A percentile compares a stretch with the other conserved stretches of the same genome.
phyloP scores from a whole-genome alignment of 2,329 filamentous ascomycete species.

The Cladophialophora yegresii region DNA sequence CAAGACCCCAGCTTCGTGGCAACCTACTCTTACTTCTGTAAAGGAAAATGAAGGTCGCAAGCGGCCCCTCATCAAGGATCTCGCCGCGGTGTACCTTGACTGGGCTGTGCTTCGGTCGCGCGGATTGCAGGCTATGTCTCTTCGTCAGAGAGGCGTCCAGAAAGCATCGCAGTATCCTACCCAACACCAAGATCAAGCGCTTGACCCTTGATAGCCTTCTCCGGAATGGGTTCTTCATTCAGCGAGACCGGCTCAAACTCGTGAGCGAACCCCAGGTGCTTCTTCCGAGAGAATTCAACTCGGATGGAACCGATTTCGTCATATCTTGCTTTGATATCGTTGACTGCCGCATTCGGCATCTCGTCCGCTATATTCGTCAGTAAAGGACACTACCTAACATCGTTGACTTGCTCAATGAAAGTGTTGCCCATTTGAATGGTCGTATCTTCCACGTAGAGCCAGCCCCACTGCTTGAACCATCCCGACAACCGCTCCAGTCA shows the following conservation, averaged over 20 bases:
- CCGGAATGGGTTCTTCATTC: neutral
- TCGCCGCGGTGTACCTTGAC: neutral
- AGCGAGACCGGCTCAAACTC: neutral
- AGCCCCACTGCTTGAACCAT: neutral
- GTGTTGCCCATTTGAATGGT: neutral
- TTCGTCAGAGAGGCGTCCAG: neutral
- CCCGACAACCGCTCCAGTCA: neutral
- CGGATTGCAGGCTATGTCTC: neutral
- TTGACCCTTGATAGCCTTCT: neutral
- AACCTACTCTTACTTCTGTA: neutral
- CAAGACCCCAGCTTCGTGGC: neutral
- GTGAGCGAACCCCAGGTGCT: neutral
- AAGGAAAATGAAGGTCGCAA: neutral
- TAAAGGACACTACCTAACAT: neutral
- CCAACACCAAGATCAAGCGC: neutral
- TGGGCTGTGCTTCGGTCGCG: neutral
- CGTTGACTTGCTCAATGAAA: neutral
- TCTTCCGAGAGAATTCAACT: conserved; percentile 12
- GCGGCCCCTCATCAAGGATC: neutral
- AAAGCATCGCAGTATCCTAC: neutral
- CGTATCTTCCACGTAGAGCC: neutral
- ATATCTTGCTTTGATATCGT: conserved; percentile 9
- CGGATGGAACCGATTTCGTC: conserved; percentile 12
- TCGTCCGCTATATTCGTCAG: conserved; percentile 10
- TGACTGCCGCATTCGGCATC: neutral